Evolutionary conservation across 345 rosid species (phyloP).

Genomic region (Rhizophora mangle): DNA sequence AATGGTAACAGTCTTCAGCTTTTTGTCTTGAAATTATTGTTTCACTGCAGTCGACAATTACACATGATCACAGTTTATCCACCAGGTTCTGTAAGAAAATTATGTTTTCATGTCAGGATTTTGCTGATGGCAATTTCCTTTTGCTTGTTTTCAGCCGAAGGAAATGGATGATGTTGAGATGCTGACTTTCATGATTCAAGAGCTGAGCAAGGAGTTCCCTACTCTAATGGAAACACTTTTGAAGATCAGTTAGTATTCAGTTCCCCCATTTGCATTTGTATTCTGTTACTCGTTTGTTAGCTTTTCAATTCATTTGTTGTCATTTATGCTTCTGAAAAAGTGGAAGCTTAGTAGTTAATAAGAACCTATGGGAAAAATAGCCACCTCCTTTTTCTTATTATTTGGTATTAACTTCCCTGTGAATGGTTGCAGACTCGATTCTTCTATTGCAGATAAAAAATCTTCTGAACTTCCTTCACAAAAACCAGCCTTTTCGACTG

Average conservation of each 20-base stretch:
- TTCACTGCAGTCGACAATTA: too few relatives aligned
- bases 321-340: too few relatives aligned
- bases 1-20: constrained; percentile 43
- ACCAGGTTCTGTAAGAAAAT: too few relatives aligned
- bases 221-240: constrained; percentile 90
- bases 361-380: too few relatives aligned
- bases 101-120: too few relatives aligned
- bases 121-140: constrained; percentile 5
- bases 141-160: constrained; percentile 53
- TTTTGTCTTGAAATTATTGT: background rate
- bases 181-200: constrained; percentile 92
- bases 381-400: too few relatives aligned
- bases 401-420: background rate
- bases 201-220: constrained; percentile 96
- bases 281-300: too few relatives aligned
- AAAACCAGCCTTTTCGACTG: constrained; percentile 35
- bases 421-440: background rate
- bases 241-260: constrained; percentile 82
- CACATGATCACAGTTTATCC: too few relatives aligned
- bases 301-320: too few relatives aligned
- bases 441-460: constrained; percentile 47
- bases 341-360: too few relatives aligned
- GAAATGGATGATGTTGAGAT: constrained; percentile 88
- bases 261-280: constrained; percentile 7
- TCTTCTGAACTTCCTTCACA: constrained; percentile 58